These are phyloP conservation scores for Piper betle DNA, from an alignment of 164 flowering plant species.

Conservation along the genomic window DNA sequence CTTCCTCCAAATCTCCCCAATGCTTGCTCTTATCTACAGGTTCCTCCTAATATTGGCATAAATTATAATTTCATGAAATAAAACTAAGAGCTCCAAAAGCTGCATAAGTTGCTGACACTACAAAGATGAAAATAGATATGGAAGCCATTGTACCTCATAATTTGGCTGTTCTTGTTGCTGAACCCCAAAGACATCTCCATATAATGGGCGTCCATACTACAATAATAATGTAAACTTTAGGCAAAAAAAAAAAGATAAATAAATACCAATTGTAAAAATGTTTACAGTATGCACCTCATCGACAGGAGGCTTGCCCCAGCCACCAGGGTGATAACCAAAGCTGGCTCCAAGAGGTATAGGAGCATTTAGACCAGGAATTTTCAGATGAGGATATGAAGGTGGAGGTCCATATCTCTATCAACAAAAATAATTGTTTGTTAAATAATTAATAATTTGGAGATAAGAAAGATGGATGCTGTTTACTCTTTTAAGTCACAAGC, in stretches of 20 bases:
- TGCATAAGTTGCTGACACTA: too few relatives aligned
- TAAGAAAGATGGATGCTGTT: too few relatives aligned
- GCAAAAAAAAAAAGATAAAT: neutral
- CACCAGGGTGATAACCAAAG: constrained; percentile 99
- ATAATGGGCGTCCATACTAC: constrained; percentile 80
- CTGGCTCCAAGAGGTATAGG: constrained; percentile 96
- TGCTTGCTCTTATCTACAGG: constrained; percentile 93
- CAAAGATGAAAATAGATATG: too few relatives aligned
- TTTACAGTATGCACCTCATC: constrained; percentile 48
- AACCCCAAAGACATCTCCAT: constrained; percentile 99
- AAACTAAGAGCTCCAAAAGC: too few relatives aligned
- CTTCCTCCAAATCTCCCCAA: constrained; percentile 98
- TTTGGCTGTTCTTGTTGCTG: constrained; percentile 80
- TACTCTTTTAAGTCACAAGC: too few relatives aligned
- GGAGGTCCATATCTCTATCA: constrained; percentile 97
- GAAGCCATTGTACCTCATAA: constrained; percentile 52
- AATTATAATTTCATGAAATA: too few relatives aligned
- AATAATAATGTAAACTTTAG: neutral
- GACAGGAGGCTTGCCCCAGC: constrained; percentile 99
- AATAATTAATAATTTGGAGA: too few relatives aligned
- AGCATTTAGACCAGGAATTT: constrained; percentile 96
- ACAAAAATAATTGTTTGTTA: neutral
- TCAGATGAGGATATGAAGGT: constrained; percentile 92
- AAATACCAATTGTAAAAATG: neutral
- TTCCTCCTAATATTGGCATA: constrained; percentile 52